Percentiles rank a stretch among this genome's conserved stretches.
Evolutionary conservation across 2,329 filamentous ascomycete species (phyloP).

Genomic region (Alternaria sp.): DNA sequence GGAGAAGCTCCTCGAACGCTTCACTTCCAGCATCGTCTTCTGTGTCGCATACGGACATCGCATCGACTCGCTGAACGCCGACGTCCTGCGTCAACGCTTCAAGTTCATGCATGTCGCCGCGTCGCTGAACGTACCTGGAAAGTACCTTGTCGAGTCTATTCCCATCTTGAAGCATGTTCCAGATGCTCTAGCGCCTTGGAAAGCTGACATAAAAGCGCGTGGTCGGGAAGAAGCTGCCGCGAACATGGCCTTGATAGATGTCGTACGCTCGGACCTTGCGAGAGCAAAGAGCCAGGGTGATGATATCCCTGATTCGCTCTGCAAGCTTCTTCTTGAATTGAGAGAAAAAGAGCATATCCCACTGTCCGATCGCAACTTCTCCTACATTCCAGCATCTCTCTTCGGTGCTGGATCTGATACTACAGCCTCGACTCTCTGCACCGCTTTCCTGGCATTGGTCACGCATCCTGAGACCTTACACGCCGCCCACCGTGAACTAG

Average conservation of each 20-base stretch:
- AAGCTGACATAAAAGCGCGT: slow-evolving; percentile 54
- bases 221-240: slow-evolving; percentile 52
- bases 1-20: slow-evolving; percentile 59
- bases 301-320: slow-evolving; percentile 54
- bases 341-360: slow-evolving; percentile 52
- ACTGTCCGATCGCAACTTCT: slow-evolving; percentile 55
- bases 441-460: slow-evolving; percentile 60
- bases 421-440: slow-evolving; percentile 59
- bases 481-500: slow-evolving; percentile 56
- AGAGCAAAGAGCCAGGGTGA: slow-evolving; percentile 46
- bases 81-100: slow-evolving; percentile 59
- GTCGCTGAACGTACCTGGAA: slow-evolving; percentile 58
- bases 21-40: slow-evolving; percentile 61
- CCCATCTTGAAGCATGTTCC: slow-evolving; percentile 58
- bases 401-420: slow-evolving; percentile 63
- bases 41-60: slow-evolving; percentile 62
- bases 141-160: slow-evolving; percentile 59
- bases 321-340: slow-evolving; percentile 56
- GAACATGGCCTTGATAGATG: slow-evolving; percentile 55
- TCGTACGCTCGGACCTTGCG: slow-evolving; percentile 54
- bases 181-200: slow-evolving; percentile 58
- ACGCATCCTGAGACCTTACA: slow-evolving; percentile 56
- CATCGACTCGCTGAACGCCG: slow-evolving; percentile 58
- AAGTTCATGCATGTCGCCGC: slow-evolving; percentile 60
- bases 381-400: slow-evolving; percentile 56